phyloP scores from a whole-genome alignment of 2,329 filamentous ascomycete species.

The Coniella vitis region DNA sequence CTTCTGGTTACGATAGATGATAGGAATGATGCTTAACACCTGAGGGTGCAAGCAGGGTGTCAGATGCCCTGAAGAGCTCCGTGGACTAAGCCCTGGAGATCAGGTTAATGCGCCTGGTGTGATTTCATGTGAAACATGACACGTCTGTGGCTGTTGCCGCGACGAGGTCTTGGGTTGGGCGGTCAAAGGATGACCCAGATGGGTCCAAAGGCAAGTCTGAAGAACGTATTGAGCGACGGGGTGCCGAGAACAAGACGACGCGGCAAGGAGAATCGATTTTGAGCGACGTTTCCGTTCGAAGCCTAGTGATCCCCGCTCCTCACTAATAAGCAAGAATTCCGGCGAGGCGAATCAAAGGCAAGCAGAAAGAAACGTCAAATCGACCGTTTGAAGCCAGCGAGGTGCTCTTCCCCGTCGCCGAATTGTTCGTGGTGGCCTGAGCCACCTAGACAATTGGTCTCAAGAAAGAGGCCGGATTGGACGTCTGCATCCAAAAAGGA shows the following conservation, averaged over 20 bases:
- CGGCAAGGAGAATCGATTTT: slow-evolving; percentile 30
- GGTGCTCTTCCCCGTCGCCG: slow-evolving; percentile 37
- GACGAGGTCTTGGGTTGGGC: slow-evolving; percentile 34
- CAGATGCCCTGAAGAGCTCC: slow-evolving; percentile 43
- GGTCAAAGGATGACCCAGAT: slow-evolving; percentile 20
- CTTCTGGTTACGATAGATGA: slow-evolving; percentile 30
- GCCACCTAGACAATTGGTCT: background rate
- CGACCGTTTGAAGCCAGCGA: slow-evolving; percentile 44
- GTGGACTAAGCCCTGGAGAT: slow-evolving; percentile 35
- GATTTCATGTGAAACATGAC: slow-evolving; percentile 40
- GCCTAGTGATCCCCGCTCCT: slow-evolving; percentile 34
- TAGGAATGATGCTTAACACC: slow-evolving; percentile 35
- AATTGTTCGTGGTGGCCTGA: slow-evolving; percentile 19
- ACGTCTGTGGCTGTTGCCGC: slow-evolving; percentile 34
- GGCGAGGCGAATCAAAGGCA: slow-evolving; percentile 32
- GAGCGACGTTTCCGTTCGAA: slow-evolving; percentile 38
- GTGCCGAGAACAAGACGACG: slow-evolving; percentile 37
- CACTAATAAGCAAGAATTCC: slow-evolving; percentile 32
- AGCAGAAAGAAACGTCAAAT: slow-evolving; percentile 29
- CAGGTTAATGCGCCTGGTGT: slow-evolving; percentile 53
- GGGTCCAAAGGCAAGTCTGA: slow-evolving; percentile 18
- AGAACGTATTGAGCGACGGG: slow-evolving; percentile 22
- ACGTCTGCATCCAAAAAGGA: slow-evolving; percentile 14
- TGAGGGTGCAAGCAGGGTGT: slow-evolving; percentile 25
- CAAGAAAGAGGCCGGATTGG: background rate